Conservation (phyloP, 2,329 filamentous ascomycete genomes). For the Neurospora sp. region DNA sequence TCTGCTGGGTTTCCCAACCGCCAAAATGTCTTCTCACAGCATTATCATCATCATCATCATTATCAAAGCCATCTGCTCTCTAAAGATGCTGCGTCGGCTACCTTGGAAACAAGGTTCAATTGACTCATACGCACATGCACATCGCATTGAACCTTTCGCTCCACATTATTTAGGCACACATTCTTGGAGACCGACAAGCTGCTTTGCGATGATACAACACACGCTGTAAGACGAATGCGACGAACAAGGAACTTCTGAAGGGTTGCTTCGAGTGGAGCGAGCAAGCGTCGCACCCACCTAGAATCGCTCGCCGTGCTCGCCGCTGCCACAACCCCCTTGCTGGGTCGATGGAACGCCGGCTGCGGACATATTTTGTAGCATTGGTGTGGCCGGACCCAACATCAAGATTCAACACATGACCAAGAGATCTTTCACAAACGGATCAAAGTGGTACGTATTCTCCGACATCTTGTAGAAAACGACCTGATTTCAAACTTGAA, state of each 20-base stretch:
- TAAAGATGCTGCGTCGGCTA: background rate
- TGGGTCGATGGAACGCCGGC: conserved; percentile 9
- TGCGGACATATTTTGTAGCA: conserved; percentile 12
- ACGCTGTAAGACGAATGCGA: background rate
- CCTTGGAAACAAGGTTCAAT: background rate
- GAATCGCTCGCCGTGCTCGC: conserved; percentile 17
- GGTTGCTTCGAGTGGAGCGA: background rate
- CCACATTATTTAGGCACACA: background rate
- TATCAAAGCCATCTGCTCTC: background rate
- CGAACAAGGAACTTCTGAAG: background rate
- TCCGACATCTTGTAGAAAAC: no score
- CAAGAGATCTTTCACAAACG: background rate
- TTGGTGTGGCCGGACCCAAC: background rate
- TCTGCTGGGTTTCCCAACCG: background rate
- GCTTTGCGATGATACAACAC: background rate
- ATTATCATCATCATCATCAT: background rate
- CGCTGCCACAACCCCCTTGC: conserved; percentile 3
- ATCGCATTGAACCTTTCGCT: background rate
- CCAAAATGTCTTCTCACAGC: background rate
- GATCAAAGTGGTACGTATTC: background rate
- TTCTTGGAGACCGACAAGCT: background rate
- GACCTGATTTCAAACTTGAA: background rate
- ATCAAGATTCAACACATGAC: background rate
- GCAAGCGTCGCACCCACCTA: background rate
- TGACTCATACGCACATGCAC: background rate